A percentile compares a stretch with the other conserved stretches of the same genome.
Evolutionary conservation across 2,329 filamentous ascomycete species (phyloP).

Genomic region (Knufia fluminis): DNA sequence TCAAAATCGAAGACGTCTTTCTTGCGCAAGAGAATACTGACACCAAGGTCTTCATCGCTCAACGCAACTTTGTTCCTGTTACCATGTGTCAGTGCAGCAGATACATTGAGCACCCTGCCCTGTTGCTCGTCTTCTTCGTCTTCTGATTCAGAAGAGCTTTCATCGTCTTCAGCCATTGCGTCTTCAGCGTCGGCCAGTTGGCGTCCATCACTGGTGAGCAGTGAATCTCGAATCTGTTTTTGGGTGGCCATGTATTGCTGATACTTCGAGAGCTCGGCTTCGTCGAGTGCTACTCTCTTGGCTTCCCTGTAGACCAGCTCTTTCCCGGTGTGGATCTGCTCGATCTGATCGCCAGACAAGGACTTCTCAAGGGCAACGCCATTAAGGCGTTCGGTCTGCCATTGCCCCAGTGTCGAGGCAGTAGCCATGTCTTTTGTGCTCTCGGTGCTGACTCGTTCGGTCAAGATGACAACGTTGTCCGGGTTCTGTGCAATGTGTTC

Average conservation of each 20-base stretch:
- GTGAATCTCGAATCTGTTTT: constrained; percentile 72
- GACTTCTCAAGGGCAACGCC: constrained; percentile 52
- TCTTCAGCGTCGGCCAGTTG: constrained; percentile 48
- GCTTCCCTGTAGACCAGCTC: constrained; percentile 54
- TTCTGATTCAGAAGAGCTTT: constrained; percentile 79
- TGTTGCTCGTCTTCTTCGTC: constrained; percentile 85
- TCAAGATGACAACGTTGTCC: constrained; percentile 77
- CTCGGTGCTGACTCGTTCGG: constrained; percentile 48
- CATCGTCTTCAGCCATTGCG: constrained; percentile 72
- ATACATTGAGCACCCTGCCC: constrained; percentile 82
- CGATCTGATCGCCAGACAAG: constrained; percentile 48
- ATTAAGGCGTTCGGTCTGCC: constrained; percentile 62
- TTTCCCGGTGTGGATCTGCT: constrained; percentile 58
- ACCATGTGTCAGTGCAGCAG: constrained; percentile 72
- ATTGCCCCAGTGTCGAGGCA: constrained; percentile 62
- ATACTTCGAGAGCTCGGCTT: constrained; percentile 69
- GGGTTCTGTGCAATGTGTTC: constrained; percentile 64
- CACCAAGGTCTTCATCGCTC: constrained; percentile 80
- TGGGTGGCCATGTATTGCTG: constrained; percentile 89
- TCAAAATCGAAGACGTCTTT: constrained; percentile 92
- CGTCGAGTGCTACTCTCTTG: constrained; percentile 57
- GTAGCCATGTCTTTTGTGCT: constrained; percentile 18
- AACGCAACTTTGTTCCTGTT: constrained; percentile 77
- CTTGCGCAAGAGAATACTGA: constrained; percentile 80
- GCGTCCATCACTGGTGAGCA: constrained; percentile 56